A percentile compares a stretch with the other conserved stretches of the same genome.
Evolutionary conservation across 805 yeast genomes (phyloP).

Genomic region (Kodamaea sagamina): DNA sequence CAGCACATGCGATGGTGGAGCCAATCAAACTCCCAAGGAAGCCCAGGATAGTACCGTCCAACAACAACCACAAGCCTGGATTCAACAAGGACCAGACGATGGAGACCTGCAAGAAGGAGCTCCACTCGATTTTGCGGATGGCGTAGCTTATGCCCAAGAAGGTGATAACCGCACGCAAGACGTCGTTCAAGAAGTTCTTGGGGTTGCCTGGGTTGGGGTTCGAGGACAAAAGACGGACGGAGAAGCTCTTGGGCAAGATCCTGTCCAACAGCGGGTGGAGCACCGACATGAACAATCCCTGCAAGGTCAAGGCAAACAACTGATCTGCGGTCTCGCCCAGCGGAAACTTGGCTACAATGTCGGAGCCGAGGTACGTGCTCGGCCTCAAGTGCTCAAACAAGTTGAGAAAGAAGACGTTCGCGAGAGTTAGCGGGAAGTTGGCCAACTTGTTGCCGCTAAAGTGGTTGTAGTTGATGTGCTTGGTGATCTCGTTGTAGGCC

Average conservation of each 20-base stretch:
- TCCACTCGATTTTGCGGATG: constrained; percentile 69
- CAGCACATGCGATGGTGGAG: constrained; percentile 33
- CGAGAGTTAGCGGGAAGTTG: constrained; percentile 15
- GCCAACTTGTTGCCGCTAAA: constrained; percentile 42
- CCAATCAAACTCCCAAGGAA: constrained; percentile 41
- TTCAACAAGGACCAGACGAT: constrained; percentile 63
- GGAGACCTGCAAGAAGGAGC: constrained; percentile 63
- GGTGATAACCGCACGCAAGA: constrained; percentile 52
- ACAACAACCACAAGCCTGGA: constrained; percentile 64
- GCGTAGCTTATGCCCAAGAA: constrained; percentile 73
- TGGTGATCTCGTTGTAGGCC: constrained; percentile 53
- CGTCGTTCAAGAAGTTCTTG: constrained; percentile 37
- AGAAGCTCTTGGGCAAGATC: constrained; percentile 30
- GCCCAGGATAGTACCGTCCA: constrained; percentile 61
- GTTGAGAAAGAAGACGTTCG: constrained; percentile 17
- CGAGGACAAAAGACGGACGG: constrained; percentile 38
- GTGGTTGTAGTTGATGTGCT: constrained; percentile 53
- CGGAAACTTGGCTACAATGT: constrained; percentile 3
- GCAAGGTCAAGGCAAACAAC: constrained; percentile 38
- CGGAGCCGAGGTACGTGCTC: constrained; percentile 12
- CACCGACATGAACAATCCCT: constrained; percentile 62
- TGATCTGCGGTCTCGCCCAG: constrained; percentile 15
- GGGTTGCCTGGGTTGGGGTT: constrained; percentile 36
- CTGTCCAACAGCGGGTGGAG: constrained; percentile 49
- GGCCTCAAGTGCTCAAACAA: constrained; percentile 17